These are phyloP conservation scores for Platanthera zijinensis DNA, from an alignment of 106 monocot genomes.

Conservation along the genomic window DNA sequence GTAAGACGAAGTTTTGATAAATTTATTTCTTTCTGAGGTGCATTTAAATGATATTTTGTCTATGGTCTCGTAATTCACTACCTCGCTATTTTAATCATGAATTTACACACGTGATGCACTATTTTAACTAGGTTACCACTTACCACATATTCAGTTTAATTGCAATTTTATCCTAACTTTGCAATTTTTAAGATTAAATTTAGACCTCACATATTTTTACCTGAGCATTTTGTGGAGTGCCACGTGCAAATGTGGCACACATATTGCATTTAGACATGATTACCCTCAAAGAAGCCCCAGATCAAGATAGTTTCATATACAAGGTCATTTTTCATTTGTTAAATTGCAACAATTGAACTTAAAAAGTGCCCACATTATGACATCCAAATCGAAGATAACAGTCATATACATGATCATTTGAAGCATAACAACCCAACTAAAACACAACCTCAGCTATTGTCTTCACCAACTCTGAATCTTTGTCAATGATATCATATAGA, in stretches of 20 bases:
- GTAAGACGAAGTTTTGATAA: too few species aligned
- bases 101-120: not conserved
- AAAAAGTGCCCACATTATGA: not conserved
- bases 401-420: not conserved
- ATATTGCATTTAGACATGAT: not conserved
- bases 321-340: not conserved
- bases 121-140: not conserved
- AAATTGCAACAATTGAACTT: not conserved
- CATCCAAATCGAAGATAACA: not conserved
- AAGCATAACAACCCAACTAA: not conserved
- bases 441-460: conserved; percentile 61
- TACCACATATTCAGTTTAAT: not conserved
- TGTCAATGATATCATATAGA: conserved; percentile 28
- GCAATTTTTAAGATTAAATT: not conserved
- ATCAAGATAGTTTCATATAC: not conserved
- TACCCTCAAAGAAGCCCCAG: not conserved
- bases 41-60: not conserved
- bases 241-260: not conserved
- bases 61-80: not conserved
- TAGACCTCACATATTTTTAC: not conserved
- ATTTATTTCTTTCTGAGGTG: not conserved
- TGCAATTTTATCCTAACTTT: not conserved
- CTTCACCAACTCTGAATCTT: conserved; percentile 69
- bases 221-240: not conserved
- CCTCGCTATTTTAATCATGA: not conserved